Percentiles rank a stretch among this genome's conserved stretches.
Conservation (phyloP, 495 filamentous ascomycete species). For the Xylaria acuta region DNA sequence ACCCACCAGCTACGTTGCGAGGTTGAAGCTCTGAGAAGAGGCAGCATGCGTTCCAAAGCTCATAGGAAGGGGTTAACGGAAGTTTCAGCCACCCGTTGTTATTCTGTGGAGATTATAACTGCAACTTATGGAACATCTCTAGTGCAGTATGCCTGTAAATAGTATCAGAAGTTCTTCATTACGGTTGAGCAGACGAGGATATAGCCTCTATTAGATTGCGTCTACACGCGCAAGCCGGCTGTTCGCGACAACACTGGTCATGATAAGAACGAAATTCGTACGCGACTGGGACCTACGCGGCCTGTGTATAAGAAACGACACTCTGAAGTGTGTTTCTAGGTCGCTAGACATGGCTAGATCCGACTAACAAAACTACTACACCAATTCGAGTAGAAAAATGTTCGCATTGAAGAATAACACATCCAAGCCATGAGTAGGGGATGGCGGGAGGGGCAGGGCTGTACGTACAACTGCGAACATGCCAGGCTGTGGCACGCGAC, state of each 20-base stretch:
- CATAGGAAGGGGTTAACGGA: background rate
- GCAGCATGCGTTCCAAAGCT: background rate
- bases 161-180: background rate
- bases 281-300: background rate
- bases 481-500: constrained; percentile 6
- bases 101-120: background rate
- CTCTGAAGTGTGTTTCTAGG: background rate
- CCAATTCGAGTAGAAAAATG: background rate
- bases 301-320: background rate
- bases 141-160: background rate
- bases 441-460: background rate
- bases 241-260: background rate
- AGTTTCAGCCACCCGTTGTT: constrained; percentile 25
- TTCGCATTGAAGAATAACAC: background rate
- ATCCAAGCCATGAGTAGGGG: background rate
- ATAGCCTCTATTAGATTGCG: background rate
- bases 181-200: background rate
- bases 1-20: background rate
- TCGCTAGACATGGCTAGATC: background rate
- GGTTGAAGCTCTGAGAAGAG: background rate
- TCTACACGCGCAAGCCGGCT: background rate
- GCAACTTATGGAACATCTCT: background rate
- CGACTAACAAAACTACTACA: background rate
- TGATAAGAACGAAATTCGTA: background rate
- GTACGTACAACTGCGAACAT: background rate